phyloP scores from a whole-genome alignment of 2,329 filamentous ascomycete genomes.

The Phaeophleospora eucalypticola region DNA sequence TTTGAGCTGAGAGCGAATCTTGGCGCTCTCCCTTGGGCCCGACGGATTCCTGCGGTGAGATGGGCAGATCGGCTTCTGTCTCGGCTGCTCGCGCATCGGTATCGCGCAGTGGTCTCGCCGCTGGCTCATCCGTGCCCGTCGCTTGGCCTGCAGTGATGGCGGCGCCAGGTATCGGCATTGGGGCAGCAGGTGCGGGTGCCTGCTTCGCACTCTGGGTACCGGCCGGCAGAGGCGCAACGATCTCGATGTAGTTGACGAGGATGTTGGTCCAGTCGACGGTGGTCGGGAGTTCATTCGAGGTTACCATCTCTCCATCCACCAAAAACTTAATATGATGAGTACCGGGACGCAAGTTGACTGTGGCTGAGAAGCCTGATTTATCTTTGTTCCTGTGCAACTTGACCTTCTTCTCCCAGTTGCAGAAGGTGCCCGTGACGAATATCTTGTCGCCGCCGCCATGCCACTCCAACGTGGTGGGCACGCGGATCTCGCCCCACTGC shows the following conservation, averaged over 20 bases:
- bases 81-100: slow-evolving; percentile 21
- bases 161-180: slow-evolving; percentile 30
- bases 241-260: slow-evolving; percentile 96
- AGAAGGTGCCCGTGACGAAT: slow-evolving; percentile 95
- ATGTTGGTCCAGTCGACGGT: slow-evolving; percentile 98
- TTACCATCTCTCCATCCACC: slow-evolving; percentile 89
- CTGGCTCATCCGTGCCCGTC: slow-evolving; percentile 16
- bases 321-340: slow-evolving; percentile 97
- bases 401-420: slow-evolving; percentile 95
- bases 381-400: slow-evolving; percentile 67
- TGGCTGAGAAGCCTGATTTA: slow-evolving; percentile 61
- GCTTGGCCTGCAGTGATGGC: slow-evolving; percentile 24
- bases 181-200: slow-evolving; percentile 27
- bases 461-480: slow-evolving; percentile 86
- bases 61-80: slow-evolving; percentile 18
- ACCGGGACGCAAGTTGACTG: slow-evolving; percentile 79
- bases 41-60: slow-evolving; percentile 19
- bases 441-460: slow-evolving; percentile 72
- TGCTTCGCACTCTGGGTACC: slow-evolving; percentile 19
- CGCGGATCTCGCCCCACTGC: slow-evolving; percentile 70
- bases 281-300: slow-evolving; percentile 80
- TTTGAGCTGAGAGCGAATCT: slow-evolving; percentile 8
- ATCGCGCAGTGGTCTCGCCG: slow-evolving; percentile 54
- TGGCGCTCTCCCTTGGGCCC: slow-evolving; percentile 15
- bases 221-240: slow-evolving; percentile 41